Evolutionary conservation across 2,329 filamentous ascomycete genomes (phyloP).

Genomic region (Hirsutella minnesotensis): DNA sequence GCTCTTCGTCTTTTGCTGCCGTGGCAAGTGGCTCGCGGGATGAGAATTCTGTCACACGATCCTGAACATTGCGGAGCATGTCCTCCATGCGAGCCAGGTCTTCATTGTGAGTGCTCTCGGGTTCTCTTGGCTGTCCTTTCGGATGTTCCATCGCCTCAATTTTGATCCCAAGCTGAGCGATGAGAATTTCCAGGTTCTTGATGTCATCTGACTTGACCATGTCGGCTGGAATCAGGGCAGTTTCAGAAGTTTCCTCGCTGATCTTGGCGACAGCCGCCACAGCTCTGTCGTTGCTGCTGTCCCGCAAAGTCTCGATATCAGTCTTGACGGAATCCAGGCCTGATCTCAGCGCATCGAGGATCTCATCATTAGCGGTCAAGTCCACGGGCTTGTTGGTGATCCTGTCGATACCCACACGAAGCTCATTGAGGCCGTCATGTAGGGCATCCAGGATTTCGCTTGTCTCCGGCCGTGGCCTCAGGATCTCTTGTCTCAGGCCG

Average conservation of each 20-base stretch:
- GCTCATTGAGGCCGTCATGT: slow-evolving; percentile 72
- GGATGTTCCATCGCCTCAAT: slow-evolving; percentile 45
- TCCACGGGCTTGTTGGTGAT: slow-evolving; percentile 70
- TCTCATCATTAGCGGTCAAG: slow-evolving; percentile 77
- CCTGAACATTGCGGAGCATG: slow-evolving; percentile 35
- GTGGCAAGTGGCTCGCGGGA: slow-evolving; percentile 14
- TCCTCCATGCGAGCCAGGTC: slow-evolving; percentile 46
- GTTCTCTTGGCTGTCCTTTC: slow-evolving; percentile 9
- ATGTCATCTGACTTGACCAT: slow-evolving; percentile 59
- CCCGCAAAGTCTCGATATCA: slow-evolving; percentile 71
- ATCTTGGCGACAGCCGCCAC: slow-evolving; percentile 40
- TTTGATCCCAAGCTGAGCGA: slow-evolving; percentile 73
- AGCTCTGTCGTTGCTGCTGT: slow-evolving; percentile 36
- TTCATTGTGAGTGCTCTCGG: slow-evolving; percentile 29
- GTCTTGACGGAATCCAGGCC: slow-evolving; percentile 63
- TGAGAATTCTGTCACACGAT: slow-evolving; percentile 33
- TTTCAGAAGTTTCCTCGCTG: slow-evolving; percentile 11
- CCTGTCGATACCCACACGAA: slow-evolving; percentile 66
- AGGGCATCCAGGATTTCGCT: slow-evolving; percentile 83
- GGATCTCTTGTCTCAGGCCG: slow-evolving; percentile 63
- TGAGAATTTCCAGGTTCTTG: slow-evolving; percentile 73
- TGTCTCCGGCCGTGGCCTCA: slow-evolving; percentile 55
- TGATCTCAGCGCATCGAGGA: slow-evolving; percentile 76
- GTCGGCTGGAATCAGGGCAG: slow-evolving; percentile 28
- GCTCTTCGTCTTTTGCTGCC: slow-evolving; percentile 8